Evolutionary conservation across 1,284 basidiomycete species (phyloP), one percentile per base, ranked within the genome.

Genomic region (Cystobasidium slooffiae): DNA sequence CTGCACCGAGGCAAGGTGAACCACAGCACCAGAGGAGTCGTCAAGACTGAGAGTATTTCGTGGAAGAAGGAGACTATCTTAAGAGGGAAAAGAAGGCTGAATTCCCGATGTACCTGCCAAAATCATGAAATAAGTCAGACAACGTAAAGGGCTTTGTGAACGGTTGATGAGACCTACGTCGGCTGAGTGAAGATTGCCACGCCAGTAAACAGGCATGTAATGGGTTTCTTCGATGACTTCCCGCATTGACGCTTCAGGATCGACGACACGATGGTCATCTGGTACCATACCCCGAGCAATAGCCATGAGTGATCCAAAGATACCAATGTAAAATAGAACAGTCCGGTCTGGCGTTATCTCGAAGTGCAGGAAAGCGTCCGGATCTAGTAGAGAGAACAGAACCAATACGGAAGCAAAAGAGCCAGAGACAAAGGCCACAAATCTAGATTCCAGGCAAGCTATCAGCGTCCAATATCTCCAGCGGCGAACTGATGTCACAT

Each of bases 361-460:
- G 78, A 99, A 95, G 79, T 94, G 91, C 44, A 96, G 86, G 81
- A 97, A 91, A 37, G 78, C 79, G 73, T 84, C 84, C 0, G 96
- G 93, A 80, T 98, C 95, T 76, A 97, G 85, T 37, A 97, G 88
- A 1, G 96, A 93, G 1, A 92, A 91, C 1, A 97, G 88, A 31
- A 96, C 86, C 5, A 99, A 88, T 1, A 99, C 95, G 18, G 94
- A 95, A 0, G 93, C 93, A 81, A 97, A 98, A 0, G 96, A 96
- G 8, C 97, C 96, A 1, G 95, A 91, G 63, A 99, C 86, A 82
- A 99, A 99, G 6, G 94, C 91, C 8, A 98, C 88, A 81, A 99
- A 99, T 77, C 93, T 94, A 61, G 31, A 49, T 53, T 68, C 4
- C 46, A 10, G 16, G 6, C 18, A 6, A 20, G 47, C 9, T 63